Conservation (phyloP, 345 rosid species). For the Camelina laxa region DNA sequence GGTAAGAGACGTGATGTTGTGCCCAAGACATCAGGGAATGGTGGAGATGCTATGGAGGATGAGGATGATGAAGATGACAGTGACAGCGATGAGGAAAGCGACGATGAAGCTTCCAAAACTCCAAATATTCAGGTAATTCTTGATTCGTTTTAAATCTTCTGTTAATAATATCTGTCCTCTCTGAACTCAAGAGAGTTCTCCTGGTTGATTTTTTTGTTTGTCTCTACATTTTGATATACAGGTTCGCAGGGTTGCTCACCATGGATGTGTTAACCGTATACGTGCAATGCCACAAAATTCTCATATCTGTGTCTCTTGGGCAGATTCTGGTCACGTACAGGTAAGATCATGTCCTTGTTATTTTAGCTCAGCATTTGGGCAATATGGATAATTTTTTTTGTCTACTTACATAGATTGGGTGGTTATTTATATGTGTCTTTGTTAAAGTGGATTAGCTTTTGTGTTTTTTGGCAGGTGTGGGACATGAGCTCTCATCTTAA, state of each 20-base stretch:
- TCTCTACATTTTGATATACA: slow-evolving; percentile 43
- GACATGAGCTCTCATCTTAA: slow-evolving; percentile 81
- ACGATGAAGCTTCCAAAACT: slow-evolving; percentile 56
- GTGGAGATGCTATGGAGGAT: slow-evolving; percentile 61
- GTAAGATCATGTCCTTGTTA: slow-evolving; percentile 46
- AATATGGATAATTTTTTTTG: neutral
- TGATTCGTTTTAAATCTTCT: slow-evolving; percentile 14
- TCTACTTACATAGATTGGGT: neutral
- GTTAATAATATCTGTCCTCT: slow-evolving; percentile 6
- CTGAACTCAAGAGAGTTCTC: neutral
- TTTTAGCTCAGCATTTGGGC: slow-evolving; percentile 2
- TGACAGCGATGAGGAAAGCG: slow-evolving; percentile 81
- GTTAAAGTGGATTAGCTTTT: neutral
- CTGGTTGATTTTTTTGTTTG: slow-evolving; percentile 16
- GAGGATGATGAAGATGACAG: slow-evolving; percentile 61
- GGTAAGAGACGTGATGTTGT: slow-evolving; percentile 83
- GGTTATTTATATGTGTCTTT: neutral
- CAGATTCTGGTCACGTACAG: slow-evolving; percentile 90
- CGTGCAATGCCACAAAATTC: slow-evolving; percentile 91
- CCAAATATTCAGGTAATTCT: slow-evolving; percentile 74
- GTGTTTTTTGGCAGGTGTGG: slow-evolving; percentile 69
- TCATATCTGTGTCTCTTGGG: slow-evolving; percentile 94
- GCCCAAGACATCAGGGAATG: slow-evolving; percentile 54
- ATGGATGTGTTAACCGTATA: slow-evolving; percentile 88
- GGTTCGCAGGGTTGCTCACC: slow-evolving; percentile 80